Conservation (phyloP, 345 rosid species). For the Leavenworthia alabamica region DNA sequence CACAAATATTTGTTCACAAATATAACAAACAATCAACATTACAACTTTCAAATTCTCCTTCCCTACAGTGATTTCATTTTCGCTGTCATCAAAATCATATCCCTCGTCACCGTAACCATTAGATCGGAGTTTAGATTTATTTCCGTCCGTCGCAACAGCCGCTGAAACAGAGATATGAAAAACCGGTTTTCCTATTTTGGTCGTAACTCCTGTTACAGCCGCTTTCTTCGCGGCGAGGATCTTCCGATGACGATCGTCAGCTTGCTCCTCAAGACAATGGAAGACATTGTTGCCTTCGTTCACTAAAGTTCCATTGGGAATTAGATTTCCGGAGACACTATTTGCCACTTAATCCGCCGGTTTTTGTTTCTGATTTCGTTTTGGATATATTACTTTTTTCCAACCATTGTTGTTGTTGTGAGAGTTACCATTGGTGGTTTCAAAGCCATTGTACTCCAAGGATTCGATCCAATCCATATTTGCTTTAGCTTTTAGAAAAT, state of each 20-base stretch:
- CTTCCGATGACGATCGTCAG: no score
- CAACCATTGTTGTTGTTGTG: constrained; percentile 51
- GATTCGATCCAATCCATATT: constrained; percentile 28
- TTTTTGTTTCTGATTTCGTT: constrained; percentile 47
- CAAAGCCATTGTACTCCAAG: constrained; percentile 32
- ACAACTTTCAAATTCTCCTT: constrained; percentile 32
- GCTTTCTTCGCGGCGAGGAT: no score
- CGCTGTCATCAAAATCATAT: constrained; percentile 38
- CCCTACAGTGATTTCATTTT: constrained; percentile 22
- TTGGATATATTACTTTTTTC: constrained; percentile 59
- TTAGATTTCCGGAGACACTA: background rate
- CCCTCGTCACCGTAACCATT: constrained; percentile 28
- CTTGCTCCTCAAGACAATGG: no score
- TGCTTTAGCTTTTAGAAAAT: background rate
- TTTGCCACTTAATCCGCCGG: constrained; percentile 34
- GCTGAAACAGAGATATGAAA: no score
- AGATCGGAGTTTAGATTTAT: constrained; percentile 34
- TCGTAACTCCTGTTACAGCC: no score
- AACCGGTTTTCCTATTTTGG: no score
- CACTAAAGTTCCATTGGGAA: constrained; percentile 20
- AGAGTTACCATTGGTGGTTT: constrained; percentile 17
- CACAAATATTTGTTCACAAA: no score
- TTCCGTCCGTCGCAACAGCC: constrained; percentile 2
- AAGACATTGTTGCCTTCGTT: constrained; percentile 37
- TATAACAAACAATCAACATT: no score